phyloP scores from a whole-genome alignment of 2,329 filamentous ascomycete genomes.

The Nannizzia gypsea region DNA sequence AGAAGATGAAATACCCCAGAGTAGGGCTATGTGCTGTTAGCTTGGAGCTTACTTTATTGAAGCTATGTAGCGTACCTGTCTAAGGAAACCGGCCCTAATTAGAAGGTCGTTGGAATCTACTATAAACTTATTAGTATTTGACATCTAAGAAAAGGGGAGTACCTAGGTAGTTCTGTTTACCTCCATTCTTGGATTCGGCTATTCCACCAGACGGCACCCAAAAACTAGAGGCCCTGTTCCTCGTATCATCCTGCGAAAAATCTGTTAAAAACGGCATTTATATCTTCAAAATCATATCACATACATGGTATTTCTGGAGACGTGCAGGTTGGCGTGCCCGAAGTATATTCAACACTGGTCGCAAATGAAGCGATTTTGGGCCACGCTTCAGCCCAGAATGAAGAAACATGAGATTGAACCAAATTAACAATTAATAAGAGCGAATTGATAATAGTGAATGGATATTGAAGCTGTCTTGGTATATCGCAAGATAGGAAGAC shows the following conservation, averaged over 20 bases:
- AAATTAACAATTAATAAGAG: no score
- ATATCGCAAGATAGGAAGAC: not conserved
- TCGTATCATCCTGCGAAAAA: constrained; percentile 41
- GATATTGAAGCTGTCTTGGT: not conserved
- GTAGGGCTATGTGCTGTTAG: constrained; percentile 48
- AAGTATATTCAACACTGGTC: not conserved
- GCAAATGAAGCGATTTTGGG: not conserved
- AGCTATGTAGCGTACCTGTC: constrained; percentile 44
- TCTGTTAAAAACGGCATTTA: not conserved
- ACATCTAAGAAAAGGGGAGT: not conserved
- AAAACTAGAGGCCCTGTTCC: constrained; percentile 56
- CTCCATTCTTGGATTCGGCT: constrained; percentile 40
- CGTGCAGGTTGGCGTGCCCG: not conserved
- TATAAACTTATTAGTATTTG: not conserved
- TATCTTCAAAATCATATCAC: not conserved
- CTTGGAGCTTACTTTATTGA: not conserved
- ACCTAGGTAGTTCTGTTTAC: constrained; percentile 1
- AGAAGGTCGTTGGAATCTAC: constrained; percentile 56
- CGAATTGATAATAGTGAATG: not conserved
- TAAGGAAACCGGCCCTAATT: constrained; percentile 58
- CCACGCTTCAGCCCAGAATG: not conserved
- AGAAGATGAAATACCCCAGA: constrained; percentile 87
- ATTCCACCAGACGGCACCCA: constrained; percentile 70
- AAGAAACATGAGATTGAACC: not conserved
- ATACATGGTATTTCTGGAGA: constrained; percentile 3